These are phyloP conservation scores for Blastocystis sp. DNA, from an alignment of 352 stramenopile species.

Conservation along the genomic window DNA sequence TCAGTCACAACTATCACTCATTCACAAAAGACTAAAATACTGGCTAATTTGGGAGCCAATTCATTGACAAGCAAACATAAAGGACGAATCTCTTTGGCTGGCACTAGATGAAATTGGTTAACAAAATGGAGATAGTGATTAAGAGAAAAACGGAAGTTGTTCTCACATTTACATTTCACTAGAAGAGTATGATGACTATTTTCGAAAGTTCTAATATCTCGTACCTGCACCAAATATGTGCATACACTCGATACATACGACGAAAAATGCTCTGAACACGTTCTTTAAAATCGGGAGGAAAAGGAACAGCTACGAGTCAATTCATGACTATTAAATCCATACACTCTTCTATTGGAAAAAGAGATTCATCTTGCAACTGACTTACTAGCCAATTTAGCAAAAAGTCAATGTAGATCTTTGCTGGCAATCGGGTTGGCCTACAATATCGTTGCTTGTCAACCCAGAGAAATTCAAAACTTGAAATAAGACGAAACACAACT, in stretches of 20 bases:
- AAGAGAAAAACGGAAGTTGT: constrained; percentile 8
- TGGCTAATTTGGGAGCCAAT: not conserved
- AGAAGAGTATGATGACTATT: constrained; percentile 2
- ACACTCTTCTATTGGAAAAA: constrained; percentile 32
- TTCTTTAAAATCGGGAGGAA: constrained; percentile 3
- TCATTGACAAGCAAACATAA: constrained; percentile 26
- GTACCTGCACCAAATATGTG: constrained; percentile 37
- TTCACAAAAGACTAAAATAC: not conserved
- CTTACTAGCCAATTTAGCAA: constrained; percentile 12
- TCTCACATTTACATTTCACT: not conserved
- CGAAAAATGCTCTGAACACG: constrained; percentile 6
- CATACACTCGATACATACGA: constrained; percentile 28
- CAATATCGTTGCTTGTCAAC: constrained; percentile 9
- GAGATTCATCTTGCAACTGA: not conserved
- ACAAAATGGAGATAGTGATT: constrained; percentile 47
- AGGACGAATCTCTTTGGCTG: constrained; percentile 8
- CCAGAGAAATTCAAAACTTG: constrained; percentile 59
- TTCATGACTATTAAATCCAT: not conserved
- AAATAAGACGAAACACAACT: not conserved
- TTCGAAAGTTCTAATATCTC: not conserved
- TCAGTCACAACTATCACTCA: constrained; percentile 17
- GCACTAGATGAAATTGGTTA: constrained; percentile 3
- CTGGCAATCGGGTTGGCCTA: not conserved
- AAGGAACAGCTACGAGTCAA: not conserved
- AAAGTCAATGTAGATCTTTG: constrained; percentile 27